Base-by-base conservation (phyloP, 108 stramenopile species). In the Discostella pseudostelligera region DNA sequence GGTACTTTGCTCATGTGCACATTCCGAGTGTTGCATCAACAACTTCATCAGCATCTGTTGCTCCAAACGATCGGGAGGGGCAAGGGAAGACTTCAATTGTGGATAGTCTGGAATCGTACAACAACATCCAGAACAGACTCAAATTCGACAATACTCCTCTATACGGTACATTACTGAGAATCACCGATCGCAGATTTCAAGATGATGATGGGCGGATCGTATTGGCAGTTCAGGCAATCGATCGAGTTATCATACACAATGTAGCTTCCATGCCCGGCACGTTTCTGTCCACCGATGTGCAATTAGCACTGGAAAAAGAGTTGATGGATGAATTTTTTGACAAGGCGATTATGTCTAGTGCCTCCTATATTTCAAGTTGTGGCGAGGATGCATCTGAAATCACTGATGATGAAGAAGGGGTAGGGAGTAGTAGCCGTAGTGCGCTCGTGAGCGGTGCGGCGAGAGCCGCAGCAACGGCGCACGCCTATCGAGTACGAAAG, bases 1-100 rank as follows among this genome's bases (percentile, higher is more conserved):
- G 81, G 81, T 79, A 73, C 45, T 80, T 85, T 73, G 84, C 70
- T 0, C 79, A 80, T 59, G 35, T 85, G 0, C 73, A 58, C 42
- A 24, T 84, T 8, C 76, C 79, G 0, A 56, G 60, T 43, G 40
- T 40, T 21, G 7, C 43, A 28, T 24, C 39, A 0, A 42, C 65
- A 1, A 12, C 21, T 42, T 42, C 59, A 2, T 40, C 19, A 59
- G 10, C 39, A 32, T 44, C 28, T n/a, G n/a, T n/a, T n/a, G n/a
- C n/a, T n/a, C n/a, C n/a, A n/a, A n/a, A n/a, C n/a, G n/a, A n/a
- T n/a, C n/a, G n/a, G 13, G 60, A 48, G 32, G 46, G 10, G 28
- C 28, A 40, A 24, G 36, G 2, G 9, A 28, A 37, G 36, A n/a
- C 16, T 10, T n/a, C 35, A 16, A 62, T 32, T 26, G 26, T 62